These are phyloP conservation scores for Suhomyces kunorum DNA, from an alignment of 1,139 yeast species.

Conservation along the genomic window DNA sequence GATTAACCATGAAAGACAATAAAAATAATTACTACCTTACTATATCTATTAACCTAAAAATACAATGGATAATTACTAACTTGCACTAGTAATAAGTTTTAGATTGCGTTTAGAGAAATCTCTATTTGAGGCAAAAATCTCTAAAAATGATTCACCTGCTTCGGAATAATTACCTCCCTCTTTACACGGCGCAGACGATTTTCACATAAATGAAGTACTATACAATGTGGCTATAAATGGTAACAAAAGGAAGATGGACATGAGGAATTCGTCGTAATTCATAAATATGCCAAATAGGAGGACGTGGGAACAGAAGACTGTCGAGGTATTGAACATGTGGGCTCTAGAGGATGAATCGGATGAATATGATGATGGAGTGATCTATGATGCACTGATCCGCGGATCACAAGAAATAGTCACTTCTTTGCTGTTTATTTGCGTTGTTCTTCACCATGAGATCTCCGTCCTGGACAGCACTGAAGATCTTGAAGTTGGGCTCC, in stretches of 20 bases:
- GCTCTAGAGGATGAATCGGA: neutral
- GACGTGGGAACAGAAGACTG: slow-evolving; percentile 3
- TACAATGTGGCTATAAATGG: slow-evolving; percentile 8
- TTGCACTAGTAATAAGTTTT: too few relatives aligned
- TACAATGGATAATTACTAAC: too few relatives aligned
- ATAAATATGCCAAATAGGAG: slow-evolving; percentile 16
- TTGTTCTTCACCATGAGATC: slow-evolving; percentile 59
- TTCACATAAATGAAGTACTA: slow-evolving; percentile 12
- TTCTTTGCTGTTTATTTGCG: slow-evolving; percentile 71
- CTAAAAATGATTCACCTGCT: too few relatives aligned
- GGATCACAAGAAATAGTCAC: slow-evolving; percentile 70
- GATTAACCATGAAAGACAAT: too few relatives aligned
- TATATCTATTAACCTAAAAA: too few relatives aligned
- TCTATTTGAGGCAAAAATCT: too few relatives aligned
- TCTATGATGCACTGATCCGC: slow-evolving; percentile 4
- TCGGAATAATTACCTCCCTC: too few relatives aligned
- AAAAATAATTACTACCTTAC: too few relatives aligned
- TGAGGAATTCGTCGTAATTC: slow-evolving; percentile 19
- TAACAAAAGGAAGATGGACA: slow-evolving; percentile 5
- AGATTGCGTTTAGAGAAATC: too few relatives aligned
- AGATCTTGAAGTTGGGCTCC: slow-evolving; percentile 88
- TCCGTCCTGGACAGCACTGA: slow-evolving; percentile 96
- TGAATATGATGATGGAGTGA: slow-evolving; percentile 2
- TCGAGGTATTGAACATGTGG: neutral
- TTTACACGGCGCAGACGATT: slow-evolving; percentile 4